A percentile compares a stretch with the other conserved stretches of the same genome.
phyloP scores from a whole-genome alignment of 2,329 filamentous ascomycete genomes.

The Xenoacremonium recifei region DNA sequence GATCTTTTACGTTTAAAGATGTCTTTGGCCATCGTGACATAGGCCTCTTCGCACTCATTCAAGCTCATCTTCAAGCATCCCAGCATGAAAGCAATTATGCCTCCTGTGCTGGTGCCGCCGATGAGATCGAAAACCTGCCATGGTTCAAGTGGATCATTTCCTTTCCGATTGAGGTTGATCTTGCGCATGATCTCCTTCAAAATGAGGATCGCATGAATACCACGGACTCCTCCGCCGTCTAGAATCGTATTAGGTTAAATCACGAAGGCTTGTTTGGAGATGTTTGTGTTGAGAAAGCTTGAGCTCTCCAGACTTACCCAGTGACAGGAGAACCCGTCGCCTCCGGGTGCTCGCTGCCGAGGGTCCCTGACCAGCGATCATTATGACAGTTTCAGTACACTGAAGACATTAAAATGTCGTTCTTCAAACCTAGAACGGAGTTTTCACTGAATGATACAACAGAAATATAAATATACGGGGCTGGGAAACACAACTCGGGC shows the following conservation, averaged over 20 bases:
- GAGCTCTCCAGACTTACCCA: neutral
- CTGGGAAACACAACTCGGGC: too few relatives aligned
- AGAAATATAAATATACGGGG: too few relatives aligned
- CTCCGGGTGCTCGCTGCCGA: too few relatives aligned
- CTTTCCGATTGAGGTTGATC: neutral
- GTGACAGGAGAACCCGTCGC: neutral
- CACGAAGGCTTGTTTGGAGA: too few relatives aligned
- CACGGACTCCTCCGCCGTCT: slow-evolving; percentile 1
- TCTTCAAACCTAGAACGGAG: too few relatives aligned
- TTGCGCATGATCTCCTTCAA: slow-evolving; percentile 1
- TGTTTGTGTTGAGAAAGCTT: too few relatives aligned
- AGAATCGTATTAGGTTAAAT: too few relatives aligned
- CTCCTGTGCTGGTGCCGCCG: neutral
- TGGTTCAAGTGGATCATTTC: neutral
- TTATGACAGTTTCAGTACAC: too few relatives aligned
- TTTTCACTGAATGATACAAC: too few relatives aligned
- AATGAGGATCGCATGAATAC: neutral
- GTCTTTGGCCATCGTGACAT: neutral
- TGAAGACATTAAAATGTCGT: too few relatives aligned
- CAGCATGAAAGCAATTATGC: slow-evolving; percentile 1
- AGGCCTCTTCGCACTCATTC: neutral
- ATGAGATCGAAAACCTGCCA: slow-evolving; percentile 1
- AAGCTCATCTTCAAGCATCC: neutral
- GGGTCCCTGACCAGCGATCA: too few relatives aligned
- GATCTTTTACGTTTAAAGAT: neutral